phyloP scores from a whole-genome alignment of 1,284 basidiomycete genomes.

The Ustilago vetiveriae region DNA sequence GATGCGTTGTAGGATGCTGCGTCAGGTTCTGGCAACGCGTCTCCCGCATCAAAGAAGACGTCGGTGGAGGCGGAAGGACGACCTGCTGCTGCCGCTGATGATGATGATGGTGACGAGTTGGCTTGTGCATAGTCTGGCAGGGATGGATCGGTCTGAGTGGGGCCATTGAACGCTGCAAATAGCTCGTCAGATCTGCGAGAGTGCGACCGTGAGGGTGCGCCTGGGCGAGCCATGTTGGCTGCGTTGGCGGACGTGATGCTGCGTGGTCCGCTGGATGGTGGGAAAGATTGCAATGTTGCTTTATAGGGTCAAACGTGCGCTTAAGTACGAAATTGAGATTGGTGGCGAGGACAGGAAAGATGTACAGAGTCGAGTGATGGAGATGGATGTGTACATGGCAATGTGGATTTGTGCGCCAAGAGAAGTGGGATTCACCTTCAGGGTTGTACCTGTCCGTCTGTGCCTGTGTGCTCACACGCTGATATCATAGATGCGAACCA shows the following conservation, averaged over 20 bases:
- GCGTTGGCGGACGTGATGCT: not conserved
- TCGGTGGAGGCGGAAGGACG: conserved; percentile 24
- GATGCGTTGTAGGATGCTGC: not conserved
- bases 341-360: no score
- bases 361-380: no score
- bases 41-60: conserved; percentile 61
- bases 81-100: no score
- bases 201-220: conserved; percentile 15
- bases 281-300: no score
- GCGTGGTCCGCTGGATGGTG: not conserved
- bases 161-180: conserved; percentile 40
- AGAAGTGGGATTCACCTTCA: no score
- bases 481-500: no score
- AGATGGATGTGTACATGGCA: no score
- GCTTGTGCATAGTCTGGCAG: conserved; percentile 34
- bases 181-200: conserved; percentile 35
- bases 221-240: conserved; percentile 38
- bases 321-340: no score
- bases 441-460: no score
- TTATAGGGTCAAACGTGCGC: no score
- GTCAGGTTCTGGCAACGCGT: conserved; percentile 38
- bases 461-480: no score
- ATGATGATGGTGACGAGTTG: conserved; percentile 10
- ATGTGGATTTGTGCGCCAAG: no score
- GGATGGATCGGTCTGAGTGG: conserved; percentile 17